Evolutionary conservation across 352 stramenopile genomes (phyloP).

Genomic region (Globisporangium sylvaticum): DNA sequence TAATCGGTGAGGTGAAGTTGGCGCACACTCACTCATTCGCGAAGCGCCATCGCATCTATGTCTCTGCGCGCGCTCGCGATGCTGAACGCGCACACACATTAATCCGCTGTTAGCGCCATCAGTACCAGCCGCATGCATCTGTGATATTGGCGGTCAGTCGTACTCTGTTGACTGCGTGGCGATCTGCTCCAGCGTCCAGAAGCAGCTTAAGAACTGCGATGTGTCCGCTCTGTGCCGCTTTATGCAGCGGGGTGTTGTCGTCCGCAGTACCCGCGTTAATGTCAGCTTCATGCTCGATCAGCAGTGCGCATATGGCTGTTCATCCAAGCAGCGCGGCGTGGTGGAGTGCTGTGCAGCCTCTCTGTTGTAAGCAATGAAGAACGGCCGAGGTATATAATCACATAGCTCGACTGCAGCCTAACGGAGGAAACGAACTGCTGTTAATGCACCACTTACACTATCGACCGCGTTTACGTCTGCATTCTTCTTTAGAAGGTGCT

Average conservation of each 20-base stretch:
- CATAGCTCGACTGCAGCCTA: neutral
- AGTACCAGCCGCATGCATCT: too few species aligned
- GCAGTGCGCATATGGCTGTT: conserved; percentile 22
- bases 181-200: conserved; percentile 20
- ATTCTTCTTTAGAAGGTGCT: conserved; percentile 9
- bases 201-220: conserved; percentile 21
- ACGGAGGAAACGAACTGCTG: neutral
- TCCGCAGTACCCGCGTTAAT: conserved; percentile 16
- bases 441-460: conserved; percentile 17
- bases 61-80: conserved; percentile 33
- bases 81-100: conserved; percentile 15
- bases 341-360: conserved; percentile 26
- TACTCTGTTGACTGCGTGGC: conserved; percentile 21
- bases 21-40: neutral
- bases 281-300: conserved; percentile 21
- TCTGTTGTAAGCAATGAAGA: conserved; percentile 13
- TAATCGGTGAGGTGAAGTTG: too few species aligned
- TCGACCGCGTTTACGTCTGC: conserved; percentile 14
- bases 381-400: neutral
- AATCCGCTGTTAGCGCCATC: neutral
- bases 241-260: conserved; percentile 31
- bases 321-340: conserved; percentile 36
- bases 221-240: conserved; percentile 33
- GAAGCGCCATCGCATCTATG: conserved; percentile 25
- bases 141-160: neutral